phyloP scores from a whole-genome alignment of 2,329 filamentous ascomycete species.

The Xylariaceae sp. region DNA sequence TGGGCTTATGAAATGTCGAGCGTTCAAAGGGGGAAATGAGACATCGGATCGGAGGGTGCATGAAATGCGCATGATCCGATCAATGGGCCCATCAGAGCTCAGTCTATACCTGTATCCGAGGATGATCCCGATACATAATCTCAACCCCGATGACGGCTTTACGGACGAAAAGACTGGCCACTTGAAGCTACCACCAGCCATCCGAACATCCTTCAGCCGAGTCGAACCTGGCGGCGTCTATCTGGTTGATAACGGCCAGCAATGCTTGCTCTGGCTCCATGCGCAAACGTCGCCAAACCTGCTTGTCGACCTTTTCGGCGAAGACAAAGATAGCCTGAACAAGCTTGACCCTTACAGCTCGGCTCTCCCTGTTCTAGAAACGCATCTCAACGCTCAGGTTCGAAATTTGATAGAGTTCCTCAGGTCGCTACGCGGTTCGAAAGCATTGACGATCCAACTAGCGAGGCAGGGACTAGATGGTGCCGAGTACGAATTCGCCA shows the following conservation, averaged over 20 bases:
- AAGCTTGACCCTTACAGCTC: constrained; percentile 77
- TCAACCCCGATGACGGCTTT: constrained; percentile 84
- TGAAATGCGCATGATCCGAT: constrained; percentile 84
- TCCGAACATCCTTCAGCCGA: constrained; percentile 80
- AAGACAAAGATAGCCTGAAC: constrained; percentile 66
- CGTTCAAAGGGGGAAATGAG: constrained; percentile 90
- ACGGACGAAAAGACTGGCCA: constrained; percentile 83
- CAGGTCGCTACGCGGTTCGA: constrained; percentile 73
- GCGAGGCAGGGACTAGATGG: constrained; percentile 91
- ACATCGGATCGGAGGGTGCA: constrained; percentile 86
- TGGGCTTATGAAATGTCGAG: constrained; percentile 80
- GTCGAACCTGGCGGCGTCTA: constrained; percentile 94
- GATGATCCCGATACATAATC: constrained; percentile 87
- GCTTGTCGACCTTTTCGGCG: constrained; percentile 83
- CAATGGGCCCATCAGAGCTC: constrained; percentile 81
- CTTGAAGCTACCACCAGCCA: constrained; percentile 72
- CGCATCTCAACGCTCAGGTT: constrained; percentile 90
- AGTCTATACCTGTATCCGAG: constrained; percentile 92
- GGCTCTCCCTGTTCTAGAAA: constrained; percentile 77
- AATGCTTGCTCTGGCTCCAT: constrained; percentile 89
- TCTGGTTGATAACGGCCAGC: constrained; percentile 91
- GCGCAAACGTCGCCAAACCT: constrained; percentile 88
- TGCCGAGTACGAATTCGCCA: constrained; percentile 93
- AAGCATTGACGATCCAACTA: constrained; percentile 83
- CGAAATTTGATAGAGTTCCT: constrained; percentile 91